A percentile compares a stretch with the other conserved stretches of the same genome.
These are phyloP conservation scores for Avena sativa DNA, from an alignment of 176 grass and related monocot genomes.

Conservation along the genomic window DNA sequence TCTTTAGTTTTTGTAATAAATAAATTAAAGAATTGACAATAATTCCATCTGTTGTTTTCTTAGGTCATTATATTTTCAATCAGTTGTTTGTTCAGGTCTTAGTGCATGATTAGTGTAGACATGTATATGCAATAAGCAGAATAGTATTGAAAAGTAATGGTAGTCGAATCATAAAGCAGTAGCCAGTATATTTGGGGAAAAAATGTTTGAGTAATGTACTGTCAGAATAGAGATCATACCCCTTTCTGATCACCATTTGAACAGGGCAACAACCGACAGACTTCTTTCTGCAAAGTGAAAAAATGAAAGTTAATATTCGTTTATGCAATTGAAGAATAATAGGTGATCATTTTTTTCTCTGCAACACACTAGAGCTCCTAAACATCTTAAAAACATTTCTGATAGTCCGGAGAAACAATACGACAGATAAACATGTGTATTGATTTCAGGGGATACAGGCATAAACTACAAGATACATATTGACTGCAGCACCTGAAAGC, in stretches of 20 bases:
- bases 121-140: background rate
- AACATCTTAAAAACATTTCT: slow-evolving; percentile 22
- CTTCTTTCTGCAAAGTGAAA: slow-evolving; percentile 76
- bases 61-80: background rate
- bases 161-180: slow-evolving; percentile 10
- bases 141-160: slow-evolving; percentile 4
- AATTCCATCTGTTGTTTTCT: background rate
- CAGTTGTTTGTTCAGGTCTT: background rate
- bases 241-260: slow-evolving; percentile 82
- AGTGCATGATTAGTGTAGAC: slow-evolving; percentile 26
- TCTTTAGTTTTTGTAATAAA: background rate
- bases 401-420: slow-evolving; percentile 17
- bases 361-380: slow-evolving; percentile 24
- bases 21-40: background rate
- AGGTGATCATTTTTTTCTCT: slow-evolving; percentile 15
- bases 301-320: slow-evolving; percentile 7
- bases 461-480: background rate
- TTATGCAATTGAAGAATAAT: slow-evolving; percentile 20
- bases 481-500: background rate
- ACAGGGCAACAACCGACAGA: slow-evolving; percentile 72
- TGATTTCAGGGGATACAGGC: background rate
- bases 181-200: background rate
- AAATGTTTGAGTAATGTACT: slow-evolving; percentile 13
- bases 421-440: slow-evolving; percentile 5
- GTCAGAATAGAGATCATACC: slow-evolving; percentile 55